A percentile compares a stretch with the other conserved stretches of the same genome.
Conservation (phyloP, 306 rosid species). For the Calophaca sinica region DNA sequence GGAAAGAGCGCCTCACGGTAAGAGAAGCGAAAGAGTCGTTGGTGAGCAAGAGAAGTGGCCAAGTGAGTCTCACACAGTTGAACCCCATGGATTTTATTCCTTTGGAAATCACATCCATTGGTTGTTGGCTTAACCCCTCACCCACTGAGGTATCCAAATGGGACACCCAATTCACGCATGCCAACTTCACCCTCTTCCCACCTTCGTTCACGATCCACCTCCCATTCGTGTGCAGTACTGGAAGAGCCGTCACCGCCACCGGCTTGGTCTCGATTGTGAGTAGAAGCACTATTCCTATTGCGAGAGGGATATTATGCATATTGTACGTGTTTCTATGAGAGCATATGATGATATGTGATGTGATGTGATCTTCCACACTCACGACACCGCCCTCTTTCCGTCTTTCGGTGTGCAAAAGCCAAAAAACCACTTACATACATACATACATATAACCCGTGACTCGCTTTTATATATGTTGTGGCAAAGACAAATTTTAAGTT, state of each 20-base stretch:
- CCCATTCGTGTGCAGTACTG: slow-evolving; percentile 59
- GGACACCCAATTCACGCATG: slow-evolving; percentile 82
- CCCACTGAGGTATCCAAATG: slow-evolving; percentile 71
- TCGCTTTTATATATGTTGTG: no score
- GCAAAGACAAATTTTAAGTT: no score
- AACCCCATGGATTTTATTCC: slow-evolving; percentile 60
- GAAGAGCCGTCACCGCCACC: not conserved
- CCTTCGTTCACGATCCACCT: slow-evolving; percentile 75
- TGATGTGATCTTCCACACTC: no score
- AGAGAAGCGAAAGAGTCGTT: slow-evolving; percentile 63
- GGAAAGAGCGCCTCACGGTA: slow-evolving; percentile 68
- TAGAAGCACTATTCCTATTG: no score
- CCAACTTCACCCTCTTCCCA: slow-evolving; percentile 74
- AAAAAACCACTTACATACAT: no score
- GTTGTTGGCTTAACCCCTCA: slow-evolving; percentile 78
- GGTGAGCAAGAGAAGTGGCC: slow-evolving; percentile 67
- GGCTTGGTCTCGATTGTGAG: no score
- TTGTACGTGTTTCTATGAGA: no score
- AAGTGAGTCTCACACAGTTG: slow-evolving; percentile 86
- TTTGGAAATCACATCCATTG: slow-evolving; percentile 62
- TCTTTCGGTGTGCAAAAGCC: no score
- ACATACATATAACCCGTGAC: no score
- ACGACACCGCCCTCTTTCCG: no score
- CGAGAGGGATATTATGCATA: no score
- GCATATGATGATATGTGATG: no score